Conservation (phyloP, 164 flowering plant species). For the Aristolochia fimbriata region DNA sequence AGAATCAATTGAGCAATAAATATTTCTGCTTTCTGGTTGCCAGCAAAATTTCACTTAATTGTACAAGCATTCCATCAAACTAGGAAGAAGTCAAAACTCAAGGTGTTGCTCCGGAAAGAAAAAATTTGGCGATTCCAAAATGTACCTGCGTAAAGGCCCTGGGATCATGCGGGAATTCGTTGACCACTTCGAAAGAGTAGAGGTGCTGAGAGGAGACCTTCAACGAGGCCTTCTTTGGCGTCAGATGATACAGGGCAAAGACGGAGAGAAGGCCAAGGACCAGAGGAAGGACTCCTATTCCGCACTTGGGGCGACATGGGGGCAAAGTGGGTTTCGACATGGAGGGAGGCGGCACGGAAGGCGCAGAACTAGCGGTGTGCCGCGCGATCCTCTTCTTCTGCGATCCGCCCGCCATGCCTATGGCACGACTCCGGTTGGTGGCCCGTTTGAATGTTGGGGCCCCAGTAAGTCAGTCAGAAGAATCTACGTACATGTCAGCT, state of each 20-base stretch:
- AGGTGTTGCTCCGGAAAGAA: too few relatives aligned
- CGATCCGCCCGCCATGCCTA: slow-evolving; percentile 2
- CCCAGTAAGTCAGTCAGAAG: too few relatives aligned
- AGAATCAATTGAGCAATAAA: too few relatives aligned
- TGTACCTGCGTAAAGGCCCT: slow-evolving; percentile 75
- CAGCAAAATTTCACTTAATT: too few relatives aligned
- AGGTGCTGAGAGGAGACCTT: slow-evolving; percentile 7
- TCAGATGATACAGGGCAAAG: neutral
- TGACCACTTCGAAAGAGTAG: slow-evolving; percentile 36
- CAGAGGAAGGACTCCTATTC: neutral
- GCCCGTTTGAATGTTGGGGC: neutral
- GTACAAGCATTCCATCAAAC: too few relatives aligned
- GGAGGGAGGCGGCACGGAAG: neutral
- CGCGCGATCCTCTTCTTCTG: neutral
- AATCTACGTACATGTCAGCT: neutral
- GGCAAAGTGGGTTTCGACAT: neutral
- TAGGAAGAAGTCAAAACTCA: too few relatives aligned
- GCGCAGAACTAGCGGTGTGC: neutral
- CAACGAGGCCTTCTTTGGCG: slow-evolving; percentile 1
- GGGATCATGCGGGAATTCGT: slow-evolving; percentile 75
- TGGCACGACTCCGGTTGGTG: neutral
- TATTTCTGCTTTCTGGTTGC: too few relatives aligned
- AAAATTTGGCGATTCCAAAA: neutral
- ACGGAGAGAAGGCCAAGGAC: neutral
- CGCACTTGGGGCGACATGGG: neutral